Conservation (phyloP, 768 basidiomycete genomes). For the Hortiboletus flavorubellus region DNA sequence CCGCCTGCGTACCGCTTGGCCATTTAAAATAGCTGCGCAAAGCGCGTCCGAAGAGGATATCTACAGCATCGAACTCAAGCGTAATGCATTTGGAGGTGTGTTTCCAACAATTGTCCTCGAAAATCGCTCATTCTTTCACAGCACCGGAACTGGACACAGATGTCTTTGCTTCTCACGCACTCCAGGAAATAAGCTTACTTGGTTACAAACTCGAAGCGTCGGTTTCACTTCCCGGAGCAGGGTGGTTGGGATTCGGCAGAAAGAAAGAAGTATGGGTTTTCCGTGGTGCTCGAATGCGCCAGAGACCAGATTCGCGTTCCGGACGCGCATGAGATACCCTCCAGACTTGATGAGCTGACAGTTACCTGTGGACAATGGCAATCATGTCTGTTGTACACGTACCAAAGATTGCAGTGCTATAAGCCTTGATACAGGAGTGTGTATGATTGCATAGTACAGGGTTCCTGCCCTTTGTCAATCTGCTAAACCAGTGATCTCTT, state of each 20-base stretch:
- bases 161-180: conserved; percentile 57
- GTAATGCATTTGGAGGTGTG: conserved; percentile 33
- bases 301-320: conserved; percentile 30
- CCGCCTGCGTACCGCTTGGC: conserved; percentile 40
- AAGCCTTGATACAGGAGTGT: conserved; percentile 2
- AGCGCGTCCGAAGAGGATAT: conserved; percentile 48
- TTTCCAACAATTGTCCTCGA: not conserved
- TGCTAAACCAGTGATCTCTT: conserved; percentile 29
- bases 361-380: not conserved
- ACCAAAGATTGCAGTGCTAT: conserved; percentile 1
- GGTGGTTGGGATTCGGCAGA: conserved; percentile 37
- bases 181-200: conserved; percentile 54
- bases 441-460: not conserved
- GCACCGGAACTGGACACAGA: conserved; percentile 47
- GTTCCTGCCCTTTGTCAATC: conserved; percentile 26
- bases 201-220: conserved; percentile 66
- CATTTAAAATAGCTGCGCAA: conserved; percentile 39
- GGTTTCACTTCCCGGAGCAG: conserved; percentile 50
- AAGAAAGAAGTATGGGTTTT: conserved; percentile 67
- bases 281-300: conserved; percentile 37
- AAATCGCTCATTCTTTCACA: conserved; percentile 16
- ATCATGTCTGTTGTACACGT: conserved; percentile 13
- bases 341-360: not conserved
- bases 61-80: conserved; percentile 55
- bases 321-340: conserved; percentile 16